phyloP scores from a whole-genome alignment of 2,329 filamentous ascomycete genomes.

The Aspergillus floridensis region DNA sequence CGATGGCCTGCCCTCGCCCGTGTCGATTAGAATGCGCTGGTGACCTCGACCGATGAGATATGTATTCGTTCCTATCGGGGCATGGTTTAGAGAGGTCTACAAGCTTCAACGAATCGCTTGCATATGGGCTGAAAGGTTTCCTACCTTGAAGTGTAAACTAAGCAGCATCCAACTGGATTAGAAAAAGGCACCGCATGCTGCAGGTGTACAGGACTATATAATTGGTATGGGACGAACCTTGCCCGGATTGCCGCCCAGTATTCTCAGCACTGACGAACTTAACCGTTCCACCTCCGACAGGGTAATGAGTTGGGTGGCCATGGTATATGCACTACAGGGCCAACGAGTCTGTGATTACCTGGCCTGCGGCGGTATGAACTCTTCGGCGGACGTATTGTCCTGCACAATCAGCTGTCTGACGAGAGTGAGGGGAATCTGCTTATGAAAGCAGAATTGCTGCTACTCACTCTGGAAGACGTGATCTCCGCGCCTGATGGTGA shows the following conservation, averaged over 20 bases:
- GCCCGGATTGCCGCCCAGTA: constrained; percentile 85
- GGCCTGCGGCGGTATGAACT: background rate
- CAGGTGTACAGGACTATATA: background rate
- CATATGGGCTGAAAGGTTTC: background rate
- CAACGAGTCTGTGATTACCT: background rate
- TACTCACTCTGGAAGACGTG: background rate
- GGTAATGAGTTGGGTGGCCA: constrained; percentile 61
- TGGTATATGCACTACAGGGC: constrained; percentile 29
- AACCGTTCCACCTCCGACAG: constrained; percentile 75
- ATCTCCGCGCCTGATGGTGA: background rate
- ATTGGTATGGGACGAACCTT: constrained; percentile 54
- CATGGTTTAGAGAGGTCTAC: background rate
- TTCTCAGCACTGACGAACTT: constrained; percentile 73
- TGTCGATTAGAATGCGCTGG: constrained; percentile 79
- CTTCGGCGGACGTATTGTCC: background rate
- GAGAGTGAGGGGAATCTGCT: background rate
- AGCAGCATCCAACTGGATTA: background rate
- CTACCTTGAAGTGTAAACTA: constrained; percentile 61
- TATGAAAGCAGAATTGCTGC: background rate
- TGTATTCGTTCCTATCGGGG: constrained; percentile 73
- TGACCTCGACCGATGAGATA: constrained; percentile 80
- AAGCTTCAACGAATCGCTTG: background rate
- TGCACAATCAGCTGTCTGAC: background rate
- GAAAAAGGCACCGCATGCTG: background rate
- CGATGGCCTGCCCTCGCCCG: constrained; percentile 72